Base-by-base conservation (phyloP, 805 yeast species). In the Candida sanyiensis region DNA sequence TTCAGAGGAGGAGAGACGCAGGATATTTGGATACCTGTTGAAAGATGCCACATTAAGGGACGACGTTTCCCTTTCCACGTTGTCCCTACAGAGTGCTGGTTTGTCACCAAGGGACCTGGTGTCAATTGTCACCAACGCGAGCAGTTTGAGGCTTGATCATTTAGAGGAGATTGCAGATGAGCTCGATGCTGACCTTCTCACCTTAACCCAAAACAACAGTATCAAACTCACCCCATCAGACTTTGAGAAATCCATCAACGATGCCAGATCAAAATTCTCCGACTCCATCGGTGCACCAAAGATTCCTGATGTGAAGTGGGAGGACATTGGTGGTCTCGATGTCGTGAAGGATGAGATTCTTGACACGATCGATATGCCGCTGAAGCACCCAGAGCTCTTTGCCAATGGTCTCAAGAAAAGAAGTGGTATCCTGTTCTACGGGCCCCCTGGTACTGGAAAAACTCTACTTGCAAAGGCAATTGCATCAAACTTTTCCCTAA, bases 361-460 rank as follows among this genome's bases (percentile, higher is more conserved):
- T 58, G 98, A 93, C 55, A 90, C 98, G 0, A 89, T 93, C 44
- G 97, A 90, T 50, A 77, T 90, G 83, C 98, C 98, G 3, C 67
- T 90, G 56, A 87, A 85, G 52, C 89, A 84, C 57, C 97, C 97
- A 0, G 95, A 87, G 49, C 64, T 93, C 40, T 90, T 90, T 61
- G 73, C 79, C 36, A 79, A 80, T 33, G 97, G 97, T 0, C 75
- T 93, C 57, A 90, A 93, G 59, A 90, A 90, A 57, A 73, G 98
- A 61, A 81, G 94, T 54, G 98, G 98, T 35, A 84, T 93, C 27
- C 63, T 93, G 46, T 88, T 93, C 58, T 93, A 93, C 63, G 98
- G 98, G 0, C 98, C 98, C 0, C 98, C 98, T 0, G 98, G 98
- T 18, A 93, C 98, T 0, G 98, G 98, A 50, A 93, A 93, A 58